These are phyloP conservation scores for Strigomonas culicis DNA, from an alignment of 208 protist genomes.

Conservation along the genomic window DNA sequence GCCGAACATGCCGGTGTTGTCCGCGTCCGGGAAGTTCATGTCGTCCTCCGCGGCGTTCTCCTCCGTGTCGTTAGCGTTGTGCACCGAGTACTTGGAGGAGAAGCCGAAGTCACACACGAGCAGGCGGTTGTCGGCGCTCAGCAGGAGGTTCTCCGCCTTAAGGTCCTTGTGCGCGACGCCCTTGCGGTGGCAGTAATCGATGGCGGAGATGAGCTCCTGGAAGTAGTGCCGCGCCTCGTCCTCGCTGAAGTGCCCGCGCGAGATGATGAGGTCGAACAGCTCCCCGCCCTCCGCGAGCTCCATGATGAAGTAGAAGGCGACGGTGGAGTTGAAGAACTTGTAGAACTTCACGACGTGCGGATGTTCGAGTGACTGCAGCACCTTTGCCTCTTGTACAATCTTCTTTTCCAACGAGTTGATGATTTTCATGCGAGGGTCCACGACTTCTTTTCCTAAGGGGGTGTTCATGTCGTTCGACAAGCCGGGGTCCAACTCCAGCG, in stretches of 20 bases:
- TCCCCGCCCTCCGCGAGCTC: slow-evolving; percentile 91
- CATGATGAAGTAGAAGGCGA: slow-evolving; percentile 88
- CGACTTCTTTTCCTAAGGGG: not conserved
- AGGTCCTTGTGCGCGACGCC: slow-evolving; percentile 86
- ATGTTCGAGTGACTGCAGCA: slow-evolving; percentile 88
- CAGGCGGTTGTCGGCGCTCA: slow-evolving; percentile 60
- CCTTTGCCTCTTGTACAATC: slow-evolving; percentile 84
- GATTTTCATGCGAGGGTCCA: slow-evolving; percentile 11
- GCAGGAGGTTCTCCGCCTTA: slow-evolving; percentile 90
- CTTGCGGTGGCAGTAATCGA: slow-evolving; percentile 93
- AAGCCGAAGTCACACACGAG: slow-evolving; percentile 92
- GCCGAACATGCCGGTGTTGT: slow-evolving; percentile 40
- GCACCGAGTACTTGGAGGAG: slow-evolving; percentile 50
- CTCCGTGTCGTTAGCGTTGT: slow-evolving; percentile 54
- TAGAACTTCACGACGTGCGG: slow-evolving; percentile 87
- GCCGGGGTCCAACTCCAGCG: too few species aligned
- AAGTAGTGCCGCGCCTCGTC: slow-evolving; percentile 87
- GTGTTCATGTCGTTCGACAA: not conserved
- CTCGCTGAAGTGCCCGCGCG: slow-evolving; percentile 79
- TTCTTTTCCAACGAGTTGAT: slow-evolving; percentile 41
- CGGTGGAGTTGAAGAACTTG: slow-evolving; percentile 83
- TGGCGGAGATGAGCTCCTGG: slow-evolving; percentile 92
- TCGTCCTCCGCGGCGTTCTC: slow-evolving; percentile 31
- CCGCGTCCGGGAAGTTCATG: slow-evolving; percentile 24
- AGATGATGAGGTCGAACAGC: slow-evolving; percentile 93